phyloP scores from a whole-genome alignment of 192 early-diverging fungal genomes.

The Martensiomyces pterosporus region DNA sequence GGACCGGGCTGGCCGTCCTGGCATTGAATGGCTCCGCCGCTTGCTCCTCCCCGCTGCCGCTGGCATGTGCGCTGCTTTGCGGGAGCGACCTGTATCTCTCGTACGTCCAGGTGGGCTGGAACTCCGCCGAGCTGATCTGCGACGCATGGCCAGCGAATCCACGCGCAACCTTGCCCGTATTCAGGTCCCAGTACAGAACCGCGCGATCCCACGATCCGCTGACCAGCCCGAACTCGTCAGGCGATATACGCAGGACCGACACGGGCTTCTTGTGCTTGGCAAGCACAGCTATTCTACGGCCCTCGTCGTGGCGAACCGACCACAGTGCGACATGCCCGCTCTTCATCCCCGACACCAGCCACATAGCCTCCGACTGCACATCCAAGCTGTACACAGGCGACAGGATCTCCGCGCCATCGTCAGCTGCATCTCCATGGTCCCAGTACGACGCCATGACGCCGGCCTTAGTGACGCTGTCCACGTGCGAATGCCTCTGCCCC shows the following conservation, averaged over 20 bases:
- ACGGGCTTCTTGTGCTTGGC: conserved; percentile 78
- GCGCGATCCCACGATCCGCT: conserved; percentile 96
- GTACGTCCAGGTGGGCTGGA: conserved; percentile 55
- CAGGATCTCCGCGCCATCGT: conserved; percentile 52
- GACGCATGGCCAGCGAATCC: conserved; percentile 71
- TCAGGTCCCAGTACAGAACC: conserved; percentile 78
- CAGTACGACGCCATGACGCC: conserved; percentile 48
- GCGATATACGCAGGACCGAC: conserved; percentile 73
- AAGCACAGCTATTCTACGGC: conserved; percentile 78
- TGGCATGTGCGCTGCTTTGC: neutral
- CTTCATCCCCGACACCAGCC: conserved; percentile 71
- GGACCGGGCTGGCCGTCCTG: conserved; percentile 24
- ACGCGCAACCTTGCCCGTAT: conserved; percentile 67
- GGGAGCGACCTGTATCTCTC: conserved; percentile 3
- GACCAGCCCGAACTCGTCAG: conserved; percentile 75
- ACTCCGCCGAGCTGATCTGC: conserved; percentile 74
- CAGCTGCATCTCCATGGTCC: conserved; percentile 38
- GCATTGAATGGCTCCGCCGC: conserved; percentile 2
- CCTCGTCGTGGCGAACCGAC: conserved; percentile 92
- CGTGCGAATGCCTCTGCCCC: conserved; percentile 77
- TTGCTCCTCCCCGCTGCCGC: neutral
- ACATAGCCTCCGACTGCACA: conserved; percentile 89
- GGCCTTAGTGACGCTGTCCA: conserved; percentile 77
- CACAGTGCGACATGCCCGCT: conserved; percentile 83
- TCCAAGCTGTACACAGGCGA: conserved; percentile 91